These are phyloP conservation scores for Cucumis variabilis DNA, from an alignment of 331 rosid species.

Conservation along the genomic window DNA sequence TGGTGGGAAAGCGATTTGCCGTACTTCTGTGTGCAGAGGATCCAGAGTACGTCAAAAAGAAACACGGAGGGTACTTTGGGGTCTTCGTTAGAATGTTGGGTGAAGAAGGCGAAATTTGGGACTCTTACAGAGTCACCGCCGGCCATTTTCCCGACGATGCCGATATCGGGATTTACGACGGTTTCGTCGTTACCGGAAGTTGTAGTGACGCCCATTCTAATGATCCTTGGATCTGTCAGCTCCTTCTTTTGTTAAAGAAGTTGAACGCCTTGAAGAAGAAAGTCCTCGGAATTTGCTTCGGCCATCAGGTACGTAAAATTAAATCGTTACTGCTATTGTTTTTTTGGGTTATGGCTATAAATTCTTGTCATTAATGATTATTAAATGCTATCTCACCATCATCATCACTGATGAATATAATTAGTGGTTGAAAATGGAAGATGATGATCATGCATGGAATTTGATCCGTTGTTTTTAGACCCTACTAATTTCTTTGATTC, in stretches of 20 bases:
- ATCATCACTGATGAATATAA: no score
- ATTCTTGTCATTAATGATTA: no score
- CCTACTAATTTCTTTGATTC: no score
- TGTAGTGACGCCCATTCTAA: slow-evolving; percentile 84
- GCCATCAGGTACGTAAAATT: slow-evolving; percentile 70
- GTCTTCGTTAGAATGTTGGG: slow-evolving; percentile 70
- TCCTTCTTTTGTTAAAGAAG: slow-evolving; percentile 52
- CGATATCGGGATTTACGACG: slow-evolving; percentile 54
- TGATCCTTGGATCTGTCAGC: slow-evolving; percentile 76
- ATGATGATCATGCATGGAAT: no score
- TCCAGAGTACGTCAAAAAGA: slow-evolving; percentile 72
- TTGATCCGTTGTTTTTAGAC: no score
- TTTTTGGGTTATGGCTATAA: not conserved
- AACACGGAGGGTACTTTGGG: slow-evolving; percentile 80
- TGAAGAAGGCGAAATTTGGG: slow-evolving; percentile 86
- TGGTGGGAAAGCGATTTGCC: slow-evolving; percentile 53
- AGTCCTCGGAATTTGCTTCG: slow-evolving; percentile 89
- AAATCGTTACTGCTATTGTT: not conserved
- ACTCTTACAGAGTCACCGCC: slow-evolving; percentile 58
- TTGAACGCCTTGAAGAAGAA: slow-evolving; percentile 63
- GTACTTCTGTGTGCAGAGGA: slow-evolving; percentile 86
- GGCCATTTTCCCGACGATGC: slow-evolving; percentile 65
- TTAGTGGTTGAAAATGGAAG: no score
- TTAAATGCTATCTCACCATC: no score
- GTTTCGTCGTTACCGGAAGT: slow-evolving; percentile 86